Evolutionary conservation across 106 monocot genomes (phyloP).

Genomic region (Dioscorea alata): DNA sequence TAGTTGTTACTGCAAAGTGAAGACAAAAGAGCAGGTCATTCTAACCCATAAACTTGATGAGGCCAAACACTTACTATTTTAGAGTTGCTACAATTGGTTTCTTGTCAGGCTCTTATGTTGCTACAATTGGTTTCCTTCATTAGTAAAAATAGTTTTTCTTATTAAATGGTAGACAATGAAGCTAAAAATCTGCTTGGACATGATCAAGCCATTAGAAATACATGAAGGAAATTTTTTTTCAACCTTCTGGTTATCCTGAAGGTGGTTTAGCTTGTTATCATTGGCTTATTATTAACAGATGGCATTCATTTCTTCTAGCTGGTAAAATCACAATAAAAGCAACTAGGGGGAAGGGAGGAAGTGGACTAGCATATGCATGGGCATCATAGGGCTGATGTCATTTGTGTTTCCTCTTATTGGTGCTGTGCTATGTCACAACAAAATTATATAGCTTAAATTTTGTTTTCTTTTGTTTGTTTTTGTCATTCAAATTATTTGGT

Average conservation of each 20-base stretch:
- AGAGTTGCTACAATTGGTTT: no score
- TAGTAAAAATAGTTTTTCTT: no score
- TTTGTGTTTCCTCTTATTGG: slow-evolving; percentile 91
- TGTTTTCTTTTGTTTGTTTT: neutral
- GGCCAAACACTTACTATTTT: no score
- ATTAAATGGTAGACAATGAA: neutral
- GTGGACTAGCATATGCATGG: slow-evolving; percentile 96
- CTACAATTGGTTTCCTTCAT: no score
- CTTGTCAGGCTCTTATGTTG: no score
- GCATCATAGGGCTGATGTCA: slow-evolving; percentile 95
- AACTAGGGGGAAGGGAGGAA: slow-evolving; percentile 85
- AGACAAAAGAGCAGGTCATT: no score
- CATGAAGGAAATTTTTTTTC: neutral
- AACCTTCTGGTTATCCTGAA: no score
- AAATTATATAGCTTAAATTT: no score
- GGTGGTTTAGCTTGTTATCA: neutral
- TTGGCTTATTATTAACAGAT: neutral
- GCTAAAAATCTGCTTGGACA: neutral
- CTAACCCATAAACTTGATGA: no score
- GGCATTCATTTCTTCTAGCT: slow-evolving; percentile 3
- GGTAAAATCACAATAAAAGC: slow-evolving; percentile 64
- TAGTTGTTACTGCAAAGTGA: no score
- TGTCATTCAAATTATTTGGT: no score
- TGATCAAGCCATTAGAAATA: neutral
- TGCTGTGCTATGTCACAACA: no score